These are phyloP conservation scores for Cadophora gregata DNA, from an alignment of 2,329 filamentous ascomycete genomes.

Conservation along the genomic window DNA sequence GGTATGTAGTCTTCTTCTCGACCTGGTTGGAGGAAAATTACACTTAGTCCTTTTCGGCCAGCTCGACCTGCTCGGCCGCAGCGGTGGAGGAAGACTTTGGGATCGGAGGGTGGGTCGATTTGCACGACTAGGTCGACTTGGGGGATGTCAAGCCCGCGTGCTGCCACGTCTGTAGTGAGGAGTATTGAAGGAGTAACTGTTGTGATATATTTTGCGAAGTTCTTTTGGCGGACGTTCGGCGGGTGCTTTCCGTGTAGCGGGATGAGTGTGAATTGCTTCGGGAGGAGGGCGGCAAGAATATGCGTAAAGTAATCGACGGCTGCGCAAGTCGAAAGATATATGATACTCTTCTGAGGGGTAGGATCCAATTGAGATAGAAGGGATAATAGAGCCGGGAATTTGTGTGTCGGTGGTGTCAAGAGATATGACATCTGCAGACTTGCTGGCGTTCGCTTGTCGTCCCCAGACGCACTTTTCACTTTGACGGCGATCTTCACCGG, in stretches of 20 bases:
- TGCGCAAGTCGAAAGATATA: conserved; percentile 93
- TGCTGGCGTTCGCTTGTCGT: conserved; percentile 88
- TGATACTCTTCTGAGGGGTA: conserved; percentile 81
- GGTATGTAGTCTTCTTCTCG: conserved; percentile 88
- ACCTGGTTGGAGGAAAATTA: conserved; percentile 85
- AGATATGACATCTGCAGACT: conserved; percentile 93
- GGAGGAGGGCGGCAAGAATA: conserved; percentile 75
- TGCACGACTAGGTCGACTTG: conserved; percentile 91
- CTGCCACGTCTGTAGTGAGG: conserved; percentile 90
- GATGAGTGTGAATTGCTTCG: conserved; percentile 70
- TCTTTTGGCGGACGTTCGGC: conserved; percentile 84
- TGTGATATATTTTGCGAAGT: conserved; percentile 80
- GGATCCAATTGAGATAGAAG: conserved; percentile 74
- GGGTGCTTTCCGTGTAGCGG: conserved; percentile 93
- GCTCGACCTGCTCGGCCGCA: conserved; percentile 90
- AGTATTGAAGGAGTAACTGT: conserved; percentile 79
- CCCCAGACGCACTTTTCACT: conserved; percentile 78
- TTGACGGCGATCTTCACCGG: conserved; percentile 95
- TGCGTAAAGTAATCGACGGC: conserved; percentile 94
- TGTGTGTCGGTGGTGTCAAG: conserved; percentile 75
- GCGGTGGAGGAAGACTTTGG: conserved; percentile 94
- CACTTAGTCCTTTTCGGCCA: conserved; percentile 81
- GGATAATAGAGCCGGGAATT: conserved; percentile 75
- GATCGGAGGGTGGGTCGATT: conserved; percentile 83
- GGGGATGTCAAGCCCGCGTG: conserved; percentile 89